These are phyloP conservation scores for Claviceps monticola DNA, from an alignment of 2,329 filamentous ascomycete species.

Conservation along the genomic window DNA sequence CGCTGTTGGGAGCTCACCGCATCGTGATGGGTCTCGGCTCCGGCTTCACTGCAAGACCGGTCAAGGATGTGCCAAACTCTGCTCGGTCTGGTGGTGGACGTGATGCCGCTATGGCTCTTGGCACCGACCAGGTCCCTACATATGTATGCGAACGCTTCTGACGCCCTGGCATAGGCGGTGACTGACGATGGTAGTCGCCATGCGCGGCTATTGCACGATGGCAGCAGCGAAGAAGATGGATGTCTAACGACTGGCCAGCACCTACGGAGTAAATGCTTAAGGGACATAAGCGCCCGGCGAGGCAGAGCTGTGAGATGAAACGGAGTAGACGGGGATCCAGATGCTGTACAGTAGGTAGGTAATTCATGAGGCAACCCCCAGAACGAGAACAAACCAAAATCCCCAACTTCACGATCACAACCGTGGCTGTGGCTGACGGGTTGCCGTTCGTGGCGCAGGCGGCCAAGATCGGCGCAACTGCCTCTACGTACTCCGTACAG, in stretches of 20 bases:
- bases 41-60: not conserved
- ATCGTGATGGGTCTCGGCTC: constrained; percentile 3
- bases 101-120: constrained; percentile 3
- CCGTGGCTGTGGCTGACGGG: too few species aligned
- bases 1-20: constrained; percentile 3
- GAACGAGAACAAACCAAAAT: too few species aligned
- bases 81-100: constrained; percentile 3
- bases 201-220: constrained; percentile 1
- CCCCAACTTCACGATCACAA: too few species aligned
- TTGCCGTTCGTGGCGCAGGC: too few species aligned
- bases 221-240: not conserved
- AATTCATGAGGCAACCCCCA: too few species aligned
- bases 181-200: not conserved
- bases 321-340: not conserved
- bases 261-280: not conserved
- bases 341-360: constrained; percentile 2
- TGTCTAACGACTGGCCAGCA: not conserved
- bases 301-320: not conserved
- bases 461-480: too few species aligned
- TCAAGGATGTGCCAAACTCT: constrained; percentile 4
- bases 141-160: not conserved
- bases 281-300: not conserved
- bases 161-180: not conserved
- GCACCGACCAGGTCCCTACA: constrained; percentile 3
- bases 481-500: too few species aligned